Evolutionary conservation across 345 rosid species (phyloP).

Genomic region (Brassica rapa): DNA sequence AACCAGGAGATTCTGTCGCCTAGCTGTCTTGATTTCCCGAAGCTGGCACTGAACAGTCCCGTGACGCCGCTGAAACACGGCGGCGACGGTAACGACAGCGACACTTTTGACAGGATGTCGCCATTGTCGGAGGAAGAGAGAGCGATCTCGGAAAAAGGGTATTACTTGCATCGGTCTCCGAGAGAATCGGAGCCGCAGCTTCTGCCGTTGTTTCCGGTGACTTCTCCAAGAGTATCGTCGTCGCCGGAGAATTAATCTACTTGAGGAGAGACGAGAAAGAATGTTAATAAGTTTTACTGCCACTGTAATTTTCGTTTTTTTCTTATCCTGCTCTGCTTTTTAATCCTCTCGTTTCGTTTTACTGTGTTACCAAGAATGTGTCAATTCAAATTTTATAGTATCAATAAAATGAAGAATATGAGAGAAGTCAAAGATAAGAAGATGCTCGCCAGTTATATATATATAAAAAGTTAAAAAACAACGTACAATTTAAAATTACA

Average conservation of each 20-base stretch:
- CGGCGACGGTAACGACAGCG: conserved; percentile 42
- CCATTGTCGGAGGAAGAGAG: conserved; percentile 84
- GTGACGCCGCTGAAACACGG: conserved; percentile 66
- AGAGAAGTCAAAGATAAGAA: background rate
- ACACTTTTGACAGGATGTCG: conserved; percentile 65
- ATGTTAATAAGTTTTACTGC: conserved; percentile 25
- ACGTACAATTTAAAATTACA: background rate
- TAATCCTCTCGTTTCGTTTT: background rate
- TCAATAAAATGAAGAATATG: background rate
- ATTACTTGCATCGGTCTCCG: conserved; percentile 86
- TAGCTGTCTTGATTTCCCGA: conserved; percentile 89
- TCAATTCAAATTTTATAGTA: background rate
- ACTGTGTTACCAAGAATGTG: conserved; percentile 6
- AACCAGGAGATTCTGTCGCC: conserved; percentile 84
- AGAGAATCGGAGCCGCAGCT: conserved; percentile 91
- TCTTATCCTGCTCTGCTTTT: conserved; percentile 11
- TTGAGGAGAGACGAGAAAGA: background rate
- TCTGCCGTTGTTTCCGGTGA: conserved; percentile 79
- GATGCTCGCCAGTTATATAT: background rate
- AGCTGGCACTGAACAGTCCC: conserved; percentile 82
- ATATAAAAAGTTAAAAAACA: background rate
- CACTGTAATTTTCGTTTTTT: conserved; percentile 13
- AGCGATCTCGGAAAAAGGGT: conserved; percentile 86
- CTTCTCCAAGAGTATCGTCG: conserved; percentile 62
- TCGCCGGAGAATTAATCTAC: conserved; percentile 31